A percentile compares a stretch with the other conserved stretches of the same genome.
phyloP scores from a whole-genome alignment of 2,329 filamentous ascomycete species.

The Epichloe festucae region DNA sequence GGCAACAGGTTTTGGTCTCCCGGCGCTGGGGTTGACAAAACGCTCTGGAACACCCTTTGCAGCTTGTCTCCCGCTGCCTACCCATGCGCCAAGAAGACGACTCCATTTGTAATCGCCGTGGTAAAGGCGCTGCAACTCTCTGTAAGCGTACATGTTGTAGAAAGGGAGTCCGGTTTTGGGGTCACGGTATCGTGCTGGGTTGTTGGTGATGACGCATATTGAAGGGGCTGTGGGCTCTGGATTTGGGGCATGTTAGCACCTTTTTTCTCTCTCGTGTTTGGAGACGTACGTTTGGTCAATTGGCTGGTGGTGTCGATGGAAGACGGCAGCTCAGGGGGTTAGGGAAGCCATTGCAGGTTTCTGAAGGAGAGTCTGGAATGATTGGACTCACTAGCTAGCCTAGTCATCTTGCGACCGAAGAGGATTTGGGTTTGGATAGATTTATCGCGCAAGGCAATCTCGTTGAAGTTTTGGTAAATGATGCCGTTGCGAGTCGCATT shows the following conservation, averaged over 20 bases:
- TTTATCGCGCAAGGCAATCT: constrained; percentile 41
- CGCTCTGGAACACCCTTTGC: constrained; percentile 69
- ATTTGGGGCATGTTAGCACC: neutral
- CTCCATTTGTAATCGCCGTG: constrained; percentile 75
- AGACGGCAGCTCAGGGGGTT: no score
- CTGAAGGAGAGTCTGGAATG: neutral
- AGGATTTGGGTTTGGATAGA: constrained; percentile 44
- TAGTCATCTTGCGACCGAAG: constrained; percentile 46
- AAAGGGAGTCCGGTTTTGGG: constrained; percentile 75
- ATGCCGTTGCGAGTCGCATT: constrained; percentile 35
- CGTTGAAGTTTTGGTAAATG: constrained; percentile 47
- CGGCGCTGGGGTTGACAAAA: constrained; percentile 39
- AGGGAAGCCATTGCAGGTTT: no score
- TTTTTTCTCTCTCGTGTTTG: neutral
- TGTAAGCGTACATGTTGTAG: constrained; percentile 65
- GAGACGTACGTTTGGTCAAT: neutral
- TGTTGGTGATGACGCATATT: constrained; percentile 72
- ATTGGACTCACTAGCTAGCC: constrained; percentile 35
- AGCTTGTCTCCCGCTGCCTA: constrained; percentile 51
- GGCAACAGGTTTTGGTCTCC: neutral
- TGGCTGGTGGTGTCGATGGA: neutral
- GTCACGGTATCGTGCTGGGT: constrained; percentile 72
- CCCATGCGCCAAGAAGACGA: constrained; percentile 66
- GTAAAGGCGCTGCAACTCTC: constrained; percentile 63
- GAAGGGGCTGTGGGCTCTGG: constrained; percentile 37